A percentile compares a stretch with the other conserved stretches of the same genome.
These are phyloP conservation scores for Lepidium didymum DNA, from an alignment of 345 rosid genomes.

Conservation along the genomic window DNA sequence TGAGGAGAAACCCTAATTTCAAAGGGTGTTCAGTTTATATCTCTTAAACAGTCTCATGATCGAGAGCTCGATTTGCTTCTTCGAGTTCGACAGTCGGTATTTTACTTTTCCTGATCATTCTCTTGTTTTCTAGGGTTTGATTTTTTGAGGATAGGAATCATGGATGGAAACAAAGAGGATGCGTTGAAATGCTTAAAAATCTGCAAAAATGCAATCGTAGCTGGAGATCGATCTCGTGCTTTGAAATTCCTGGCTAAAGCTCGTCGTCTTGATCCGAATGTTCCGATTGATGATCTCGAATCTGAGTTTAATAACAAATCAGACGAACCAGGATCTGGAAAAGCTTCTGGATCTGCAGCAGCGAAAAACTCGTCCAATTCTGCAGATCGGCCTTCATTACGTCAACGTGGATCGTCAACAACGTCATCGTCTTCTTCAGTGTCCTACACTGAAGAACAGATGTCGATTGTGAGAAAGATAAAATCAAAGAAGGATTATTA, in stretches of 20 bases:
- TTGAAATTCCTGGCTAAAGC: conserved; percentile 76
- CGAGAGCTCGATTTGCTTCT: conserved; percentile 9
- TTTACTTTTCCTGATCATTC: conserved; percentile 9
- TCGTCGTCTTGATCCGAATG: conserved; percentile 82
- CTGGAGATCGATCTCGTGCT: conserved; percentile 79
- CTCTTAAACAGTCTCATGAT: not conserved
- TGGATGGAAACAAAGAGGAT: conserved; percentile 97
- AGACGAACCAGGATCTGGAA: conserved; percentile 7
- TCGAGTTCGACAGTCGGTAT: not conserved
- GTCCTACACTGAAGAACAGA: conserved; percentile 64
- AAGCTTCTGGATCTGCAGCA: conserved; percentile 14
- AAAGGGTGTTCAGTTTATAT: not conserved
- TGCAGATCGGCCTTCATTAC: conserved; percentile 47
- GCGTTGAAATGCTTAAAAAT: conserved; percentile 80
- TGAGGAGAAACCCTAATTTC: conserved; percentile 23
- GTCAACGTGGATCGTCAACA: conserved; percentile 43
- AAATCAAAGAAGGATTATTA: conserved; percentile 80
- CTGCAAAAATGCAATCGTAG: conserved; percentile 61
- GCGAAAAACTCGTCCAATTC: conserved; percentile 16
- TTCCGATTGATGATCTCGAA: conserved; percentile 56
- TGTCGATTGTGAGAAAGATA: conserved; percentile 60
- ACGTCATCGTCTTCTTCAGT: conserved; percentile 35
- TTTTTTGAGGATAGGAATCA: conserved; percentile 22
- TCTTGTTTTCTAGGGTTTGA: conserved; percentile 9
- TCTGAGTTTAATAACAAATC: conserved; percentile 36